These are phyloP conservation scores for Basidiobolus meristosporus DNA, from an alignment of 371 early-diverging fungal genomes.

Conservation along the genomic window DNA sequence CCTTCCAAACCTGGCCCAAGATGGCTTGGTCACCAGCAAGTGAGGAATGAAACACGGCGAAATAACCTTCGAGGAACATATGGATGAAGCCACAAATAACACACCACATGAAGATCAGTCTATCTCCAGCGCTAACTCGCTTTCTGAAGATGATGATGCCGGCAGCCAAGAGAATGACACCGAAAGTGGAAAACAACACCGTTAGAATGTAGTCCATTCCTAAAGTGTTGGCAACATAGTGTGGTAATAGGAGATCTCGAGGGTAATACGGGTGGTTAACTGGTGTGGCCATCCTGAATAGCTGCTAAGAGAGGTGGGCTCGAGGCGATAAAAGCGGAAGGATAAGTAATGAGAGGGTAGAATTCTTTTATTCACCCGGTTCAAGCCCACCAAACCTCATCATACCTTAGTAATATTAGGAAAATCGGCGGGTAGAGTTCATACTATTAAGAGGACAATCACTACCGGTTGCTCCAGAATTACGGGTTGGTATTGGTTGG, in stretches of 20 bases:
- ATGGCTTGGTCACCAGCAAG: constrained; percentile 39
- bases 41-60: constrained; percentile 29
- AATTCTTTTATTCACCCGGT: too few relatives aligned
- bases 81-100: constrained; percentile 56
- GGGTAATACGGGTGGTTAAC: constrained; percentile 35
- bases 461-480: too few relatives aligned
- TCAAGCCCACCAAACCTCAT: too few relatives aligned
- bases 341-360: too few relatives aligned
- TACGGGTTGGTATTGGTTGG: too few relatives aligned
- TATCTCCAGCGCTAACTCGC: too few relatives aligned
- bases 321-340: too few relatives aligned
- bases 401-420: too few relatives aligned
- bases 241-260: constrained; percentile 13
- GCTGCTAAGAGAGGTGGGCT: too few relatives aligned
- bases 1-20: constrained; percentile 76
- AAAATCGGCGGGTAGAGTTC: too few relatives aligned
- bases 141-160: too few relatives aligned
- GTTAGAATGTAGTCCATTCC: constrained; percentile 13
- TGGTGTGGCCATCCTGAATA: neutral
- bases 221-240: constrained; percentile 25
- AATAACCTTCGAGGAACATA: constrained; percentile 70
- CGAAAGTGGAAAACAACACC: constrained; percentile 13
- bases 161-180: constrained; percentile 9
- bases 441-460: too few relatives aligned
- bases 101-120: constrained; percentile 59